These are phyloP conservation scores for Cyberlindnera suaveolens DNA, from an alignment of 805 yeast genomes.

Conservation along the genomic window DNA sequence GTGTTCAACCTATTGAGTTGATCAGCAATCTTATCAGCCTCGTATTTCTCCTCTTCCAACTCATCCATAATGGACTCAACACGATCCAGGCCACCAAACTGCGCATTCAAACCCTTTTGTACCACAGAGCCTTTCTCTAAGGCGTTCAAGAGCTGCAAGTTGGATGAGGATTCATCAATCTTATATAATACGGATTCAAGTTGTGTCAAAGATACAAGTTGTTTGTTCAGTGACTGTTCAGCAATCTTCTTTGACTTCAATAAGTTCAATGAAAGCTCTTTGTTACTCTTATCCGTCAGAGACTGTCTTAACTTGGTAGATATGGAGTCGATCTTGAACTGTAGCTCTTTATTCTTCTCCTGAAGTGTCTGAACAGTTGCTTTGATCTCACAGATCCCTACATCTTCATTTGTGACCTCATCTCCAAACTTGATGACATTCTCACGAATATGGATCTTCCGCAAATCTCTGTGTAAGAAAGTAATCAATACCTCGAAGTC, in stretches of 20 bases:
- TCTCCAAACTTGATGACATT: constrained; percentile 17
- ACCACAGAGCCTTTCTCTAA: constrained; percentile 31
- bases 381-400: constrained; percentile 28
- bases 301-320: constrained; percentile 17
- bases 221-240: constrained; percentile 27
- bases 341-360: constrained; percentile 19
- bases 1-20: constrained; percentile 22
- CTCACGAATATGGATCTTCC: constrained; percentile 10
- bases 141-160: constrained; percentile 31
- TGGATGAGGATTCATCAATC: constrained; percentile 38
- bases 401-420: constrained; percentile 29
- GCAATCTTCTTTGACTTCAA: constrained; percentile 30
- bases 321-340: constrained; percentile 14
- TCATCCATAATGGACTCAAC: constrained; percentile 36
- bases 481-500: constrained; percentile 18
- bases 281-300: constrained; percentile 17
- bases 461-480: constrained; percentile 17
- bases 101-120: constrained; percentile 32
- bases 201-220: constrained; percentile 30
- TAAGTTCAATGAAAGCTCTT: constrained; percentile 26
- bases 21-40: constrained; percentile 33
- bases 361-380: constrained; percentile 17
- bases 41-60: constrained; percentile 30
- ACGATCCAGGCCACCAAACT: constrained; percentile 37
- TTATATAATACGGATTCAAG: constrained; percentile 32